Evolutionary conservation across 1,284 basidiomycete genomes (phyloP).

Genomic region (Tylopilus orsonianus): DNA sequence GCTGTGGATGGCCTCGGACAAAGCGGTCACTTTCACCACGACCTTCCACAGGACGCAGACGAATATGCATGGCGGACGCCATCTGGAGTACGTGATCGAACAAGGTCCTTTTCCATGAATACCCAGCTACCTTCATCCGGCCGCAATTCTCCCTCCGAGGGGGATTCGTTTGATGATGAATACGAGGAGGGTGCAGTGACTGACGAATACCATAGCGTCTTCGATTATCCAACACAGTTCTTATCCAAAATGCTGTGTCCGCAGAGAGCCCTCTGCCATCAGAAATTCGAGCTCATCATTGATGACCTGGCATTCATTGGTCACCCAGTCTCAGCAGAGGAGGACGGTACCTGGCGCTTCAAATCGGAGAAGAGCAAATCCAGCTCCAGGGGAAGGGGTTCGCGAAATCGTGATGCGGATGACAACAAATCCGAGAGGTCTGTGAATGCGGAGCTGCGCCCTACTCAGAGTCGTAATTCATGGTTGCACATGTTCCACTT

Average conservation of each 20-base stretch:
- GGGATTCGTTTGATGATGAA: conserved; percentile 37
- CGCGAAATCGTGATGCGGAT: conserved; percentile 41
- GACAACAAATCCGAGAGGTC: conserved; percentile 38
- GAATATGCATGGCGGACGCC: conserved; percentile 61
- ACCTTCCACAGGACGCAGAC: conserved; percentile 32
- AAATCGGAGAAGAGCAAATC: conserved; percentile 55
- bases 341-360: conserved; percentile 74
- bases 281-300: conserved; percentile 90
- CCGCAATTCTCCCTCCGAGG: conserved; percentile 44
- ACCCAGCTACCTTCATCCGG: conserved; percentile 42
- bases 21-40: conserved; percentile 21
- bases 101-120: conserved; percentile 43
- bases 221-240: conserved; percentile 82
- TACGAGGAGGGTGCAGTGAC: conserved; percentile 36
- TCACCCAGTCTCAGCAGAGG: conserved; percentile 84
- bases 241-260: conserved; percentile 84
- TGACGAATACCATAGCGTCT: conserved; percentile 64
- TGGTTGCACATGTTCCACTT: conserved; percentile 86
- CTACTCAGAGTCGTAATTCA: conserved; percentile 33
- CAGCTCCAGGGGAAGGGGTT: conserved; percentile 53
- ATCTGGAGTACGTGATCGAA: conserved; percentile 40
- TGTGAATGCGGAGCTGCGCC: conserved; percentile 31
- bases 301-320: conserved; percentile 95
- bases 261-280: conserved; percentile 80
- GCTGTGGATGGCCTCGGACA: conserved; percentile 22